These are phyloP conservation scores for Adenanthera pavonina DNA, from an alignment of 306 rosid species.

Conservation along the genomic window DNA sequence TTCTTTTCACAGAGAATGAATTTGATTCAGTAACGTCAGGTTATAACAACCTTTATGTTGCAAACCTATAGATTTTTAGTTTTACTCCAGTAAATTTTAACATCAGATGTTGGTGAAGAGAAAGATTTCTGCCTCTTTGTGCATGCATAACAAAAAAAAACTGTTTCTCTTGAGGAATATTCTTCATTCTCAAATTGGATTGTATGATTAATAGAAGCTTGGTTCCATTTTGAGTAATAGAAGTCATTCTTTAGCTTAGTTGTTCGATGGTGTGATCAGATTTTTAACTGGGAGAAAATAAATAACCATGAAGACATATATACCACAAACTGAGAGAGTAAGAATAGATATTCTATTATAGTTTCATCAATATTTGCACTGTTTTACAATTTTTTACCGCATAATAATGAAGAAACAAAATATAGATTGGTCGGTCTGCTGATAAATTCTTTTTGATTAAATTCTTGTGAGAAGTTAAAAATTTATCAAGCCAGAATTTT, in stretches of 20 bases:
- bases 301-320: neutral
- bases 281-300: neutral
- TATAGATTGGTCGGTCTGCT: neutral
- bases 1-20: neutral
- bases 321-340: neutral
- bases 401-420: neutral
- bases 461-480: neutral
- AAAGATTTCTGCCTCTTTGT: neutral
- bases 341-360: neutral
- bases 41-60: neutral
- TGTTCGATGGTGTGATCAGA: neutral
- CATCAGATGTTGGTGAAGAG: neutral
- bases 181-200: neutral
- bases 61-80: neutral
- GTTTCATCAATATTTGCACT: neutral
- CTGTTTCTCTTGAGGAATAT: neutral
- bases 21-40: conserved; percentile 13
- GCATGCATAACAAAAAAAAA: neutral
- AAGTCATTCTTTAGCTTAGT: neutral
- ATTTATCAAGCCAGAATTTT: neutral
- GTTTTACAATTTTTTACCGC: neutral
- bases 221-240: neutral
- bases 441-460: neutral
- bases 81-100: neutral
- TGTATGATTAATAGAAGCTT: neutral